A percentile compares a stretch with the other conserved stretches of the same genome.
These are phyloP conservation scores for Irpex sp. DNA, from an alignment of 1,284 basidiomycete species.

Conservation along the genomic window DNA sequence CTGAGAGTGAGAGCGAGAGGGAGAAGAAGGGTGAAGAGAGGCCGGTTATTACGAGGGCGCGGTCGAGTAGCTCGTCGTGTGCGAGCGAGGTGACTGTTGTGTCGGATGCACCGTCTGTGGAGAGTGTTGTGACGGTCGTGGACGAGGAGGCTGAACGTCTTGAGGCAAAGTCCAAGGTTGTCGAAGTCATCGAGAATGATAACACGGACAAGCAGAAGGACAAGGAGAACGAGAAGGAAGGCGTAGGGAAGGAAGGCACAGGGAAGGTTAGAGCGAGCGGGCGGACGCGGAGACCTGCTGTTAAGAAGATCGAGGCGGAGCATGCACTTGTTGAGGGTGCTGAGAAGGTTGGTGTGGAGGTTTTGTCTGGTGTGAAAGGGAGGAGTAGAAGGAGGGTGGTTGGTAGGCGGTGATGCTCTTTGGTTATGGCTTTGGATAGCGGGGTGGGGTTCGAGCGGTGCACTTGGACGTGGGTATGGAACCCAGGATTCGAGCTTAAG, in stretches of 20 bases:
- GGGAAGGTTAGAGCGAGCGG: conserved; percentile 1
- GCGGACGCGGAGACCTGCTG: conserved; percentile 4
- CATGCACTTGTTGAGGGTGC: not conserved
- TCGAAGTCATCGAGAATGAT: not conserved
- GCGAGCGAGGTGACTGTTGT: conserved; percentile 15
- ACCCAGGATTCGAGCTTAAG: too few species aligned
- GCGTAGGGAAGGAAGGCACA: too few species aligned
- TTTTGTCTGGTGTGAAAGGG: not conserved
- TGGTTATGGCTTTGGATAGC: too few species aligned
- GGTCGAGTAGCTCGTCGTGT: conserved; percentile 14
- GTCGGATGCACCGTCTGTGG: not conserved
- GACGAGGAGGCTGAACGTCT: not conserved
- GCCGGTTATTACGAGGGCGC: conserved; percentile 6
- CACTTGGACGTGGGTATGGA: too few species aligned
- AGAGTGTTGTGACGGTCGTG: not conserved
- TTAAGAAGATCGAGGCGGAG: conserved; percentile 7
- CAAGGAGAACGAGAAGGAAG: conserved; percentile 2
- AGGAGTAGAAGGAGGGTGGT: not conserved
- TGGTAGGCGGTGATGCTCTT: not conserved
- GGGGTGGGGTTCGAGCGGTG: too few species aligned
- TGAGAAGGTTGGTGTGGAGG: not conserved
- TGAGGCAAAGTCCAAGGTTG: too few species aligned
- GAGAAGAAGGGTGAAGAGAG: not conserved
- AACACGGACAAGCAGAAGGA: not conserved
- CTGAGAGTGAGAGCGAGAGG: too few species aligned